phyloP scores from a whole-genome alignment of 352 stramenopile genomes.

The Phytophthora macrochlamydospora region DNA sequence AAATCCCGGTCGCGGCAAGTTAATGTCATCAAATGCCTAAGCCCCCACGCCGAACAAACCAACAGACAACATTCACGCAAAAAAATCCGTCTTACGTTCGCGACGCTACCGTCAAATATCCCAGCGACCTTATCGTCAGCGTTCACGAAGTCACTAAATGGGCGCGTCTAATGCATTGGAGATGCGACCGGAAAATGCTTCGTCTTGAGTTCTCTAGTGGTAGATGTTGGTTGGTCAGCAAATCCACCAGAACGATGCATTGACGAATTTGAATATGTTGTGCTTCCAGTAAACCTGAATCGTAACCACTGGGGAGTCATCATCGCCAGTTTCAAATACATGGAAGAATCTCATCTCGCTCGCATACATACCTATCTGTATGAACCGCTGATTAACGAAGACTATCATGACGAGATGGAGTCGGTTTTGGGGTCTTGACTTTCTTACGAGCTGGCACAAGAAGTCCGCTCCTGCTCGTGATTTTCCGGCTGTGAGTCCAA shows the following conservation, averaged over 20 bases:
- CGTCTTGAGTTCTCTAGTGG: neutral
- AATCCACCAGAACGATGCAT: neutral
- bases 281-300: conserved; percentile 10
- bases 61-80: neutral
- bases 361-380: conserved; percentile 11
- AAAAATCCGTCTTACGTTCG: neutral
- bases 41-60: neutral
- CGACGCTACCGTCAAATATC: neutral
- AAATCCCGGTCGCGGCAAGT: neutral
- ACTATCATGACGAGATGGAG: conserved; percentile 7
- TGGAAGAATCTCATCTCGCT: neutral
- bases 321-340: conserved; percentile 3
- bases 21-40: conserved; percentile 5
- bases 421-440: neutral
- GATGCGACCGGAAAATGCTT: neutral
- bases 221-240: neutral
- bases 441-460: neutral
- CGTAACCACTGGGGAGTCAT: conserved; percentile 14
- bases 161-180: conserved; percentile 2
- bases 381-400: conserved; percentile 9
- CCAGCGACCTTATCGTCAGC: neutral
- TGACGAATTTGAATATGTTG: conserved; percentile 4
- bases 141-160: conserved; percentile 15
- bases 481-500: neutral
- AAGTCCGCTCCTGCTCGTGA: neutral